A percentile compares a stretch with the other conserved stretches of the same genome.
Conservation (phyloP, 257 asterid genomes). For the Mentha longifolia region DNA sequence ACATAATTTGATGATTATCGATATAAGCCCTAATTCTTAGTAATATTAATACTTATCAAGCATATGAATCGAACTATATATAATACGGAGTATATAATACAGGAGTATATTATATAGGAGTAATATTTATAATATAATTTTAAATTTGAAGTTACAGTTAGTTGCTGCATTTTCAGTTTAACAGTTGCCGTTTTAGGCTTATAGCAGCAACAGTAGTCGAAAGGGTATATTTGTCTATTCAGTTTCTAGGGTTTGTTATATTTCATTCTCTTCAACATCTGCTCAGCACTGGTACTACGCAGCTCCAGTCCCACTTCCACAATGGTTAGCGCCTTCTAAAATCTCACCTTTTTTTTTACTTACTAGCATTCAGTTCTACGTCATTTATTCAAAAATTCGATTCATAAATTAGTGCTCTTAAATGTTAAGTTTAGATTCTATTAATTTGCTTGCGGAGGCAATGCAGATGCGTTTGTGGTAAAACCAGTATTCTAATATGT, state of each 20-base stretch:
- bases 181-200: no score
- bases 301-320: slow-evolving; percentile 27
- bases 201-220: background rate
- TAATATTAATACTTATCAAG: no score
- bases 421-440: background rate
- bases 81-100: no score
- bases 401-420: background rate
- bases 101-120: no score
- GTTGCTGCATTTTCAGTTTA: no score
- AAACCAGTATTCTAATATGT: background rate
- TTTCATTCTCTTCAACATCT: background rate
- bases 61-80: no score
- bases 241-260: slow-evolving; percentile 41
- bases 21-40: no score
- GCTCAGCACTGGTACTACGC: slow-evolving; percentile 21
- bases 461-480: background rate
- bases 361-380: background rate
- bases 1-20: no score
- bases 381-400: background rate
- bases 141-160: background rate
- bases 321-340: slow-evolving; percentile 34
- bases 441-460: background rate
- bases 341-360: background rate
- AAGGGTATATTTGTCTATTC: slow-evolving; percentile 28
- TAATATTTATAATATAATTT: background rate